A percentile compares a stretch with the other conserved stretches of the same genome.
Conservation (phyloP, 176 grass and related monocot genomes). For the Musa acuminata region DNA sequence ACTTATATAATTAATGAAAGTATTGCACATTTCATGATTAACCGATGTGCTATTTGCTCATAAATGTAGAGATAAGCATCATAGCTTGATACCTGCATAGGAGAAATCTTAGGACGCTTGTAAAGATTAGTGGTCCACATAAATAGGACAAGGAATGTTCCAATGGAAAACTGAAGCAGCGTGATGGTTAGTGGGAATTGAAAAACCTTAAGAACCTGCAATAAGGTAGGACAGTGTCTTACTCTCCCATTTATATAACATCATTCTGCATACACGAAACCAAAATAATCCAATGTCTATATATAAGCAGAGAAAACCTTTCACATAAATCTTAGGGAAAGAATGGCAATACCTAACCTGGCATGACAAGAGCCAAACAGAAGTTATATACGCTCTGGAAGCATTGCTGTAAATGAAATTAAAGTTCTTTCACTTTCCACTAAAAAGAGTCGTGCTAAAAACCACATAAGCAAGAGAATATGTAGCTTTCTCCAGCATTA, state of each 20-base stretch:
- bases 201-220: conserved; percentile 69
- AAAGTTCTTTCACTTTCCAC: too few relatives aligned
- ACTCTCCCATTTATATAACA: not conserved
- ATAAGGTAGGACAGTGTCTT: not conserved
- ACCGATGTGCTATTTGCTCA: too few relatives aligned
- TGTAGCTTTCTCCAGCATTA: not conserved
- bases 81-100: conserved; percentile 42
- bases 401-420: too few relatives aligned
- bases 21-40: conserved; percentile 2
- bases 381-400: too few relatives aligned
- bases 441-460: too few relatives aligned
- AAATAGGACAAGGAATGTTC: conserved; percentile 25
- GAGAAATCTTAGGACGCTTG: conserved; percentile 56
- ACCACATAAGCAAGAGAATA: not conserved
- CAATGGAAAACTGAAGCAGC: conserved; percentile 47
- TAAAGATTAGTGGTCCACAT: conserved; percentile 49
- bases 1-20: not conserved
- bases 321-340: too few relatives aligned
- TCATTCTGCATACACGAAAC: not conserved
- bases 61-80: not conserved
- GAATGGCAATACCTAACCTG: too few relatives aligned
- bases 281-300: too few relatives aligned
- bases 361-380: too few relatives aligned
- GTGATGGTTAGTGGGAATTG: conserved; percentile 58
- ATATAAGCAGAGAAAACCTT: too few relatives aligned